Base-by-base conservation (phyloP, 768 basidiomycete genomes). In the Leccinum longicurvipes region DNA sequence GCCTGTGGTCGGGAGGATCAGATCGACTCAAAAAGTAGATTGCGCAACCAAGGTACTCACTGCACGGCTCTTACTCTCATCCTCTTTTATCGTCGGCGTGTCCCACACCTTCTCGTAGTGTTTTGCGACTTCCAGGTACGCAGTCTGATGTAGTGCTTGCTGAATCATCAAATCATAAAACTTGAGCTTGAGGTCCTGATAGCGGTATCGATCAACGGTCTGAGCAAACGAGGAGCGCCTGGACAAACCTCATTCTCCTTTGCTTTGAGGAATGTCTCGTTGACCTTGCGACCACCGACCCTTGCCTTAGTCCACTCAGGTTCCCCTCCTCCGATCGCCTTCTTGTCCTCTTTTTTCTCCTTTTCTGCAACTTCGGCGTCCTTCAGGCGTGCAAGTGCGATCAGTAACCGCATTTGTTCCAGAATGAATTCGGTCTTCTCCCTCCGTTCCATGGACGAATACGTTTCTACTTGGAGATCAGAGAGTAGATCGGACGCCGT, bases 391-490 rank as follows among this genome's bases (percentile, higher is more conserved):
- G 91, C 91, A 32, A 93, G 83, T 41, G 82, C 78, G 50, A 91
- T 83, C 65, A 95, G 77, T 50, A 98, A 71, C 55, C 97, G 81
- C 93, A 99, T 98, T 73, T 98, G 97, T 72, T 98, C 96, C 44
- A 98, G 75, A 62, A 99, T 91, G 66, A 99, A 98, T 70, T 98
- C 93, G 4, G 93, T 97, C 80, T 99, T 99, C 73, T 99, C 97
- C 67, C 90, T 77, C 57, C 94, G 86, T 60, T 98, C 93, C 97
- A 99, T 98, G 6, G 92, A 93, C 14, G 95, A 98, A 70, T 98
- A 99, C 2, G 97, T 98, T 74, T 99, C 97, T 36, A 99, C 95
- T 76, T 98, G 95, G 3, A 99, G 83, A 56, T 99, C 97, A 23
- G 88, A 88, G 58, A 98, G 79, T 27, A 98, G 76, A 60, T 98